These are phyloP conservation scores for Spathaspora jeffriesii DNA, from an alignment of 1,139 yeast species.

Conservation along the genomic window DNA sequence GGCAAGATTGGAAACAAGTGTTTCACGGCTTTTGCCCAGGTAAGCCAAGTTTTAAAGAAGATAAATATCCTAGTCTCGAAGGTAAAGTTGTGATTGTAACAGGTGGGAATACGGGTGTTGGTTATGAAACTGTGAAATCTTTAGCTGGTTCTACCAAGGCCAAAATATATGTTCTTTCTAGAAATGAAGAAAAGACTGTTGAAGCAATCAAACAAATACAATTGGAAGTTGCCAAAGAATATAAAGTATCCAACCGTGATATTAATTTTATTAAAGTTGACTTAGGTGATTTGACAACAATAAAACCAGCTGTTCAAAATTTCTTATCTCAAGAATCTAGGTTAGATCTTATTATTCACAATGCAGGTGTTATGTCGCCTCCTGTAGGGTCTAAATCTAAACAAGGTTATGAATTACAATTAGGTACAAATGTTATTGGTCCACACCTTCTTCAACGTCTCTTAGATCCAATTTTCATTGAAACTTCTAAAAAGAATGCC, in stretches of 20 bases:
- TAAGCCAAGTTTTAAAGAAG: conserved; percentile 13
- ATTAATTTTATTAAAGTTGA: conserved; percentile 32
- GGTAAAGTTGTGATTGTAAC: conserved; percentile 23
- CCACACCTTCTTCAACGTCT: conserved; percentile 48
- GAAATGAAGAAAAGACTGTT: conserved; percentile 18
- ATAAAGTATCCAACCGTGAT: conserved; percentile 9
- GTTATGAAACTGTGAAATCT: conserved; percentile 33
- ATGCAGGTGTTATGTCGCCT: conserved; percentile 53
- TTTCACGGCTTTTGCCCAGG: conserved; percentile 14
- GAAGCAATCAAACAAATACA: conserved; percentile 29
- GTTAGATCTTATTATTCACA: conserved; percentile 47
- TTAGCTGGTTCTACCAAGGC: conserved; percentile 41
- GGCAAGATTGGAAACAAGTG: conserved; percentile 11
- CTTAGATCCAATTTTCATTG: conserved; percentile 41
- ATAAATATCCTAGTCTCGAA: conserved; percentile 16
- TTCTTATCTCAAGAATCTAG: conserved; percentile 22
- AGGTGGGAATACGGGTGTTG: conserved; percentile 23
- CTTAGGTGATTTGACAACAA: conserved; percentile 42
- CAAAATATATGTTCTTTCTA: conserved; percentile 20
- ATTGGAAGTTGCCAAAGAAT: conserved; percentile 17
- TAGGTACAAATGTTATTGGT: conserved; percentile 52
- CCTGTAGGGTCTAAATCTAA: conserved; percentile 23
- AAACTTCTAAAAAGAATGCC: conserved; percentile 22
- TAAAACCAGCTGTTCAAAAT: conserved; percentile 38
- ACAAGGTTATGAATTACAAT: conserved; percentile 14